Conservation (phyloP, 805 yeast species). For the Yamadazyma nakazawae region DNA sequence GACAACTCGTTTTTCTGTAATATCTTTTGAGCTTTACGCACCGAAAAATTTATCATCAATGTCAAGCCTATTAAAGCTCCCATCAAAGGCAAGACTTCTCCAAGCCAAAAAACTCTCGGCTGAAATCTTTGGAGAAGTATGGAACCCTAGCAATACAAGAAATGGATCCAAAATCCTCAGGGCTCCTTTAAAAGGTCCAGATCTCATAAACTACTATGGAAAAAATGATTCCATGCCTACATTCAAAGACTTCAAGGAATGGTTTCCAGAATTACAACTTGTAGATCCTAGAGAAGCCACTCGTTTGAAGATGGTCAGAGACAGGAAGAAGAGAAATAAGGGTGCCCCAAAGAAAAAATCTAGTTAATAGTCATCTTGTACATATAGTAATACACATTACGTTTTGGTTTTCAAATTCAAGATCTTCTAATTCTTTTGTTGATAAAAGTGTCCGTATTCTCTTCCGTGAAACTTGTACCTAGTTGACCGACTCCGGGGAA, state of each 20-base stretch:
- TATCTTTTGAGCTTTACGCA: neutral
- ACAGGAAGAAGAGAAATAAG: constrained; percentile 80
- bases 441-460: constrained; percentile 13
- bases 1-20: too few species aligned
- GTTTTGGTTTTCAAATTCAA: neutral
- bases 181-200: constrained; percentile 68
- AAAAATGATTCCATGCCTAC: constrained; percentile 61
- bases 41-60: neutral
- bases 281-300: constrained; percentile 68
- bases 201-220: constrained; percentile 71
- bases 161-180: constrained; percentile 72
- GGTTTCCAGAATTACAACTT: constrained; percentile 51
- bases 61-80: constrained; percentile 28
- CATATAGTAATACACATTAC: constrained; percentile 3
- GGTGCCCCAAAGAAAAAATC: constrained; percentile 77
- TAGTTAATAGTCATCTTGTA: constrained; percentile 2
- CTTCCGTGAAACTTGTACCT: constrained; percentile 7
- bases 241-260: constrained; percentile 53
- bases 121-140: constrained; percentile 64
- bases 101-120: constrained; percentile 60
- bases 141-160: constrained; percentile 62
- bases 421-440: constrained; percentile 8
- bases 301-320: constrained; percentile 59
- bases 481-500: neutral
- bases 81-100: constrained; percentile 46